Conservation (phyloP, 2,329 filamentous ascomycete genomes). For the Cladosporium halotolerans region DNA sequence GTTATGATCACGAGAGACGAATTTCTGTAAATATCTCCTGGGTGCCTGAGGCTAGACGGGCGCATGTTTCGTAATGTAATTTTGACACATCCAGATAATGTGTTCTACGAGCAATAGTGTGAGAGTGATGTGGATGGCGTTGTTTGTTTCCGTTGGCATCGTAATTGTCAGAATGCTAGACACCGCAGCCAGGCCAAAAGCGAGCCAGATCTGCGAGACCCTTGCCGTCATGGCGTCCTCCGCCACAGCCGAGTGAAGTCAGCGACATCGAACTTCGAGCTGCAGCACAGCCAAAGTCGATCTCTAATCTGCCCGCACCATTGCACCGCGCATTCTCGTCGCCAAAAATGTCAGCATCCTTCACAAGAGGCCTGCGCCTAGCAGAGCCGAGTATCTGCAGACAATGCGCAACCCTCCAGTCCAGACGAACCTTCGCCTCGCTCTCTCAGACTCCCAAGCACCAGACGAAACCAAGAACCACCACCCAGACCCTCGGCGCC, state of each 20-base stretch:
- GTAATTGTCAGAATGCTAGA: too few species aligned
- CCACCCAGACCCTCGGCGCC: conserved; percentile 3
- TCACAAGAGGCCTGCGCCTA: conserved; percentile 14
- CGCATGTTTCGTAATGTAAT: neutral
- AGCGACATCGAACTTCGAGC: neutral
- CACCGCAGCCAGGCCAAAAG: too few species aligned
- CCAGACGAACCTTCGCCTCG: conserved; percentile 18
- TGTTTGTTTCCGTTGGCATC: neutral
- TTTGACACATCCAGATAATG: neutral
- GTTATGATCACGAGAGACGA: conserved; percentile 9
- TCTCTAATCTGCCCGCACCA: conserved; percentile 3
- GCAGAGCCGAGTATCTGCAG: conserved; percentile 19
- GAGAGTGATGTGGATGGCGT: too few species aligned
- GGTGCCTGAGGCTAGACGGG: neutral
- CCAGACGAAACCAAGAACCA: conserved; percentile 23
- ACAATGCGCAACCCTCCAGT: conserved; percentile 20
- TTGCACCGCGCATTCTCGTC: conserved; percentile 14
- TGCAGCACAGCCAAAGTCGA: neutral
- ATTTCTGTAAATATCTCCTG: conserved; percentile 4
- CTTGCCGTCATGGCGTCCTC: neutral
- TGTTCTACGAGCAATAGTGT: neutral
- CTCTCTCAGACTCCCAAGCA: conserved; percentile 18
- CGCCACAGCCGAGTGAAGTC: conserved; percentile 2
- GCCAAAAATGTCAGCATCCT: conserved; percentile 8
- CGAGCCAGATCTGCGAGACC: too few species aligned